phyloP scores from a whole-genome alignment of 768 basidiomycete genomes.

The Rhodosporidiobolus sp. region DNA sequence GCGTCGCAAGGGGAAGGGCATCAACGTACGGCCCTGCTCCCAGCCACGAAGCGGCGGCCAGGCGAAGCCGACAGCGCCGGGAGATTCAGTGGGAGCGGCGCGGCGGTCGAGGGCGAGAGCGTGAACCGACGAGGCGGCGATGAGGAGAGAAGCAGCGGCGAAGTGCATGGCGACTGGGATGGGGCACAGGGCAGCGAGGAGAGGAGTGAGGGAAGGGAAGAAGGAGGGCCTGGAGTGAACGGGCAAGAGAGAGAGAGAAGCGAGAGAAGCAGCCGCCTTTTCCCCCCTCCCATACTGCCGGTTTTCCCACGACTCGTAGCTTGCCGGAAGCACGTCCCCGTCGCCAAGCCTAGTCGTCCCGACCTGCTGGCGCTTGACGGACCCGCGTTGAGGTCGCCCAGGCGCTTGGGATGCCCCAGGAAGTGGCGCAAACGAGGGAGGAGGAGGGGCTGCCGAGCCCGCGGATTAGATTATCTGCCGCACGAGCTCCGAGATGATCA shows the following conservation, averaged over 20 bases:
- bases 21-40: not conserved
- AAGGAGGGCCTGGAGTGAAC: not conserved
- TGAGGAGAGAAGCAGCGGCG: not conserved
- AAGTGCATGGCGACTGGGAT: not conserved
- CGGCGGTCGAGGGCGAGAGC: conserved; percentile 1
- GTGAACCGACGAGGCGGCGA: not conserved
- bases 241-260: not conserved
- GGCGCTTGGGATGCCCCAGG: no score
- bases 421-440: no score
- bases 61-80: conserved; percentile 1
- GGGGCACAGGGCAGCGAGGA: not conserved
- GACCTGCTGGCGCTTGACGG: not conserved
- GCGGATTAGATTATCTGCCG: no score
- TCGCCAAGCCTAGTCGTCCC: not conserved
- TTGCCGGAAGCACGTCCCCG: not conserved
- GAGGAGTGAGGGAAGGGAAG: not conserved
- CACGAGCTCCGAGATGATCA: no score
- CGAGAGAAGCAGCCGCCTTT: not conserved
- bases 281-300: not conserved
- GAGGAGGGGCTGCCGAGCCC: no score
- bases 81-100: not conserved
- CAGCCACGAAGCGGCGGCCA: not conserved
- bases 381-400: no score
- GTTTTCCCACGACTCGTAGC: not conserved
- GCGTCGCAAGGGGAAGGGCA: no score